Base-by-base conservation (phyloP, 805 yeast species). In the Phaffomyces antillensis region DNA sequence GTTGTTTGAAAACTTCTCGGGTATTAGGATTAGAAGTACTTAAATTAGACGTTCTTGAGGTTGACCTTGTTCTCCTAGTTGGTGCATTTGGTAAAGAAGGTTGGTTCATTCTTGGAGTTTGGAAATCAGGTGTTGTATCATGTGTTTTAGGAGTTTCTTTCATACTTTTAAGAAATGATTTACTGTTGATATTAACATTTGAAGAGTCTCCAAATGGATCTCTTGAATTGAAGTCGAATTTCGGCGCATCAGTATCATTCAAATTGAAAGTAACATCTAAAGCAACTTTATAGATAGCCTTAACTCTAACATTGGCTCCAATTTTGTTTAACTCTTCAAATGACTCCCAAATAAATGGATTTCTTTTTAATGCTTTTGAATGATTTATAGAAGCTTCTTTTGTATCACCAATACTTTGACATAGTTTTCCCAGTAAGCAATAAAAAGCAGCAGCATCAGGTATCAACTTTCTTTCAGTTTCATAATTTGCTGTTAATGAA, bases 291-390 rank as follows among this genome's bases (percentile, higher is more conserved):
- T 70, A 81, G 26, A 81, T 67, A 0, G 79, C 62, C 50, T 75
- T 75, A 7, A 82, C 78, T 46, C 79, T 77, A 17, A 88, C 72
- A 46, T 76, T 76, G 17, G 83, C 86, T 12, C 95, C 93, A 65
- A 83, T 66, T 40, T 72, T 71, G 54, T 88, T 79, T 40, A 93
- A 66, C 37, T 82, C 81, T 52, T 82, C 87, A 51, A 87, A 81
- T 0, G 96, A 88, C 58, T 88, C 96, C 76, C 93, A 88, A 36
- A 88, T 72, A 58, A 71, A 86, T 16, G 95, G 96, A 59, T 93
- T 86, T 50, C 72, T 64, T 47, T 79, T 77, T 45, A 88, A 70
- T 1, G 91, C 86, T 51, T 75, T 77, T 0, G 86, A 73, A 59
- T 82, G 86, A 55, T 79, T 76, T 40, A 82, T 64, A 0, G 84